Percentiles rank a stretch among this genome's conserved stretches.
These are phyloP conservation scores for Tricholoma matsutake DNA, from an alignment of 768 basidiomycete species.

Conservation along the genomic window DNA sequence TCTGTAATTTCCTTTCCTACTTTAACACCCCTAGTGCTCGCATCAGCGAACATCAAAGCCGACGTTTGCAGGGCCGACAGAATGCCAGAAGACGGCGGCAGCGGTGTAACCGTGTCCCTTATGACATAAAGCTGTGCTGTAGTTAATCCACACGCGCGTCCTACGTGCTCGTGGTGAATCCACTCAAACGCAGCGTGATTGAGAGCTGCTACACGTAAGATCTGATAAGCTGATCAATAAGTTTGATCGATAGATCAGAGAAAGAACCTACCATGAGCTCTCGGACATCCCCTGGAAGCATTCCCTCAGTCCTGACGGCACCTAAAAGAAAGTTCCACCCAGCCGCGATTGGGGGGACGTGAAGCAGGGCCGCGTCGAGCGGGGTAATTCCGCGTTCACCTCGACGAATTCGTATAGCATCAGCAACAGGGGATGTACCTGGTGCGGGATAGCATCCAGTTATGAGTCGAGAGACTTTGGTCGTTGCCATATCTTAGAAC, in stretches of 20 bases:
- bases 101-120: conserved; percentile 43
- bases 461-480: conserved; percentile 35
- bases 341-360: conserved; percentile 45
- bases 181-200: conserved; percentile 53
- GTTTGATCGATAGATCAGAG: background rate
- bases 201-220: conserved; percentile 48
- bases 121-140: conserved; percentile 53
- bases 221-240: conserved; percentile 25
- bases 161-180: conserved; percentile 55
- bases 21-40: conserved; percentile 47
- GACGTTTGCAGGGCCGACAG: conserved; percentile 48
- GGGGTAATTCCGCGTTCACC: conserved; percentile 47
- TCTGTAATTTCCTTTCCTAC: conserved; percentile 41
- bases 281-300: conserved; percentile 43
- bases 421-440: conserved; percentile 42
- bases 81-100: conserved; percentile 36
- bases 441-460: conserved; percentile 42
- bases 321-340: conserved; percentile 52
- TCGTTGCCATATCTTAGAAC: background rate
- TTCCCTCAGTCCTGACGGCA: conserved; percentile 46
- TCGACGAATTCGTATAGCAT: conserved; percentile 47
- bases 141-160: conserved; percentile 46
- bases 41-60: conserved; percentile 56
- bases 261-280: conserved; percentile 44
- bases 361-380: conserved; percentile 47